A percentile compares a stretch with the other conserved stretches of the same genome.
phyloP scores from a whole-genome alignment of 139 green algal genomes.

The Chlamydomonas schloesseri region DNA sequence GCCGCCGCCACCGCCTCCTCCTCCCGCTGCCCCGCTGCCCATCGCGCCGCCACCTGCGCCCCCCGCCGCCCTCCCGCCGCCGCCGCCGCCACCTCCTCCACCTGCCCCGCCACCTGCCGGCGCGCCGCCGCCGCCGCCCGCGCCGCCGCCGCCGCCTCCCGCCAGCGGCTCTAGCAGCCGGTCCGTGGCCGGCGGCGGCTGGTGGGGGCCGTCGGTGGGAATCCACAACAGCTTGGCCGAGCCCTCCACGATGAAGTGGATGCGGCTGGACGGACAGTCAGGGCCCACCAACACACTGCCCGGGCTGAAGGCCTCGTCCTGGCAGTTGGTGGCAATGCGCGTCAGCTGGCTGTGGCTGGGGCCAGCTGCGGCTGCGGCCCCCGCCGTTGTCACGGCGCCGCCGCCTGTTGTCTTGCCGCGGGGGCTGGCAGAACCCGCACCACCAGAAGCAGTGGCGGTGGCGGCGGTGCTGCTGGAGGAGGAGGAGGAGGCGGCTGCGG shows the following conservation, averaged over 20 bases:
- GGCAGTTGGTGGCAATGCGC: slow-evolving; percentile 16
- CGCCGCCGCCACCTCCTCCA: background rate
- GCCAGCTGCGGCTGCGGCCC: no score
- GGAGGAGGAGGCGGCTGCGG: no score
- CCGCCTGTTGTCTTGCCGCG: no score
- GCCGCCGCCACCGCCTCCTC: no score
- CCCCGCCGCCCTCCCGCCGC: background rate
- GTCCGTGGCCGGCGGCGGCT: background rate
- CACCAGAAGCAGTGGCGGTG: no score
- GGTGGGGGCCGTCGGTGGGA: background rate
- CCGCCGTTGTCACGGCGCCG: no score
- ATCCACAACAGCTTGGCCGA: slow-evolving; percentile 50
- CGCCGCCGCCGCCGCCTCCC: background rate
- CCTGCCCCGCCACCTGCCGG: background rate
- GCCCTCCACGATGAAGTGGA: slow-evolving; percentile 45
- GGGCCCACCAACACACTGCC: slow-evolving; percentile 7
- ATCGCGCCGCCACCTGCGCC: background rate
- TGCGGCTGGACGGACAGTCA: background rate
- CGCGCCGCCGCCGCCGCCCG: background rate
- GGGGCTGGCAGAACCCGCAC: no score
- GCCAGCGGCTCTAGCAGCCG: background rate
- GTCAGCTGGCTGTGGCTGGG: background rate
- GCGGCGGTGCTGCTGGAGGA: no score
- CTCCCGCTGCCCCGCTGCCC: background rate
- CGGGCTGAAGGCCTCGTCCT: slow-evolving; percentile 27